Evolutionary conservation across 305 asterid genomes (phyloP), one percentile per base, ranked within the genome.

Genomic region (Rubia occidens): DNA sequence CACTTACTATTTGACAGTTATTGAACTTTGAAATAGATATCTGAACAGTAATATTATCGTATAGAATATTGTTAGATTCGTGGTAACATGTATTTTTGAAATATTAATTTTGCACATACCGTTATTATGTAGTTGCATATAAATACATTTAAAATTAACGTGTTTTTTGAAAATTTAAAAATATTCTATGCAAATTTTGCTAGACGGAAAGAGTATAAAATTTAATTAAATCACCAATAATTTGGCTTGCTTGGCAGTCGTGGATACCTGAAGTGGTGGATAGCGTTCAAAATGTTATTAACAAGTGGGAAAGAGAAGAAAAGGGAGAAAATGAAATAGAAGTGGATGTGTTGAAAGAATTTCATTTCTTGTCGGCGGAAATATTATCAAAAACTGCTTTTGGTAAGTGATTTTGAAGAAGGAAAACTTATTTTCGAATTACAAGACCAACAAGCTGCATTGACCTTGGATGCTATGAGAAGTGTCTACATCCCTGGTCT

Each of bases 311-410:
- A 59, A 75, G 49, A 29, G 74, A 67, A 44, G 64, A 44, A 67
- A 64, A 69, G 56, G 75, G 71, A 40, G 78, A 64, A 66, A 61
- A 71, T 51, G 76, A 80, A 70, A 74, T 78, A 54, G 88, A 84
- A 76, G 64, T 75, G n/a, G 85, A 82, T 5, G 77, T 82, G 35
- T 72, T 80, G 55, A 76, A 71, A 66, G 78, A 77, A 56, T 72
- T 82, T 53, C 85, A 84, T 61, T 69, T 76, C 24, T 82, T 82
- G 24, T 76, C 88, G 6, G 86, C 86, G 3, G 86, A 80, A 47
- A 70, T 84, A 20, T 72, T 84, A 58, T 84, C 88, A 3, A 74
- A 81, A 67, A 84, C 88, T n/a, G 88, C 85, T 77, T 84, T 83
- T 69, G 87, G 85, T 21, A 82, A n/a, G 85, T 75, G 78, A 72